Percentiles rank a stretch among this genome's conserved stretches.
Conservation (phyloP, 306 rosid species). For the Crotalaria pallida region DNA sequence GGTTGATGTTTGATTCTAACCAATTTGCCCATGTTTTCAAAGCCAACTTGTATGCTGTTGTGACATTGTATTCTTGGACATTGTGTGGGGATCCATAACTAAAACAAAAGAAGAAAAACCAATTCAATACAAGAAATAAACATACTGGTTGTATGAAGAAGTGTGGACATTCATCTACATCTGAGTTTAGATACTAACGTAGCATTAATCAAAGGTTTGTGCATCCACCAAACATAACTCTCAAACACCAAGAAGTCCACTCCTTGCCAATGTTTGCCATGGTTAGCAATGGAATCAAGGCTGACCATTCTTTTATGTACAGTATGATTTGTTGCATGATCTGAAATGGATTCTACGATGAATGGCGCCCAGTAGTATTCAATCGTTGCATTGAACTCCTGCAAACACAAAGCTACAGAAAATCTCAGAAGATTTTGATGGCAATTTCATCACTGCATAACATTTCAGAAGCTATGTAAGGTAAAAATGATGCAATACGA, state of each 20-base stretch:
- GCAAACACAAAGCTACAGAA: neutral
- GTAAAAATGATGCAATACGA: neutral
- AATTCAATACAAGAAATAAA: neutral
- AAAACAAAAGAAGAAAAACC: neutral
- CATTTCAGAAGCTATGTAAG: neutral
- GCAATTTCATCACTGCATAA: neutral
- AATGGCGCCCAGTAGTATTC: slow-evolving; percentile 96
- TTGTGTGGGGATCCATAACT: slow-evolving; percentile 59
- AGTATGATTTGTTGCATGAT: slow-evolving; percentile 83
- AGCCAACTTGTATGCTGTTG: slow-evolving; percentile 75
- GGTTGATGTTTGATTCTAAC: slow-evolving; percentile 63
- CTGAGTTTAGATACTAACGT: slow-evolving; percentile 40
- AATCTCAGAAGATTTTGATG: neutral
- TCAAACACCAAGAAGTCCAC: slow-evolving; percentile 83
- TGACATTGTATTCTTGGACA: slow-evolving; percentile 71
- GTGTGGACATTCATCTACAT: neutral
- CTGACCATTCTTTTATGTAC: slow-evolving; percentile 65
- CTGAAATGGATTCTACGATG: slow-evolving; percentile 83
- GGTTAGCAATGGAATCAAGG: slow-evolving; percentile 69
- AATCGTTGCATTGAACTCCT: slow-evolving; percentile 79
- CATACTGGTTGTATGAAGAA: neutral
- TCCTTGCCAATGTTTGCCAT: slow-evolving; percentile 80
- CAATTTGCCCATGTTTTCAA: slow-evolving; percentile 84
- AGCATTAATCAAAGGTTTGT: slow-evolving; percentile 69
- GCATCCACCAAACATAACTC: slow-evolving; percentile 96